These are phyloP conservation scores for Coemansia sp. DNA, from an alignment of 192 early-diverging fungal genomes.

Conservation along the genomic window DNA sequence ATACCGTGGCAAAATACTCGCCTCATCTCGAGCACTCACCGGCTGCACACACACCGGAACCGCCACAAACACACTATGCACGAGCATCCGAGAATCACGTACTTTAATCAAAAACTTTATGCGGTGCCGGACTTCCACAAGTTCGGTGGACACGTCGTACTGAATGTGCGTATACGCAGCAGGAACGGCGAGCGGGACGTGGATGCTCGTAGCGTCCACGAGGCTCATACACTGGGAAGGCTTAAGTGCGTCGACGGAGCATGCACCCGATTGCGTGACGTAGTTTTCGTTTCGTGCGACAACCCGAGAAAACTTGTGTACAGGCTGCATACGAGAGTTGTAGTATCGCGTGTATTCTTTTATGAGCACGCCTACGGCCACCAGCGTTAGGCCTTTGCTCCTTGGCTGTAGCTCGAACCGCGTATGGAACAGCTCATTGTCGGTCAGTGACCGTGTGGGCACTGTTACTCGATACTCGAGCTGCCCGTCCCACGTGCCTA, in stretches of 20 bases:
- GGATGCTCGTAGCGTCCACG: constrained; percentile 33
- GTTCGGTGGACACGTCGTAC: constrained; percentile 43
- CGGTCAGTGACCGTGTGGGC: constrained; percentile 56
- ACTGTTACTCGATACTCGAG: constrained; percentile 58
- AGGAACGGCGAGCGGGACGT: constrained; percentile 37
- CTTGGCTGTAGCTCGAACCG: constrained; percentile 51
- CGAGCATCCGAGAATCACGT: constrained; percentile 25
- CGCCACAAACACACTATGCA: constrained; percentile 52
- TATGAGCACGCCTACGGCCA: constrained; percentile 50
- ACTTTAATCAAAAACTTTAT: constrained; percentile 55
- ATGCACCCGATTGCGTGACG: constrained; percentile 19
- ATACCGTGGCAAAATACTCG: constrained; percentile 44
- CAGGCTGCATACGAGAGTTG: constrained; percentile 12
- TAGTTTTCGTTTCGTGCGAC: constrained; percentile 51
- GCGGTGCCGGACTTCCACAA: constrained; percentile 50
- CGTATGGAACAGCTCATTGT: constrained; percentile 56
- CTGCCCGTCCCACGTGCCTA: constrained; percentile 52
- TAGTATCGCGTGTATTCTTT: constrained; percentile 60
- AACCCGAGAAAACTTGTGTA: constrained; percentile 30
- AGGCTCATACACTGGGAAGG: constrained; percentile 31
- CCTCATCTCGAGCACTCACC: constrained; percentile 45
- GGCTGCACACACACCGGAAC: constrained; percentile 54
- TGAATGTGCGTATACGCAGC: constrained; percentile 34
- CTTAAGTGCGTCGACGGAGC: constrained; percentile 13
- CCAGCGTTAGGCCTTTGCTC: constrained; percentile 40